phyloP scores from a whole-genome alignment of 2,329 filamentous ascomycete species.

The Tolypocladium nubicola region DNA sequence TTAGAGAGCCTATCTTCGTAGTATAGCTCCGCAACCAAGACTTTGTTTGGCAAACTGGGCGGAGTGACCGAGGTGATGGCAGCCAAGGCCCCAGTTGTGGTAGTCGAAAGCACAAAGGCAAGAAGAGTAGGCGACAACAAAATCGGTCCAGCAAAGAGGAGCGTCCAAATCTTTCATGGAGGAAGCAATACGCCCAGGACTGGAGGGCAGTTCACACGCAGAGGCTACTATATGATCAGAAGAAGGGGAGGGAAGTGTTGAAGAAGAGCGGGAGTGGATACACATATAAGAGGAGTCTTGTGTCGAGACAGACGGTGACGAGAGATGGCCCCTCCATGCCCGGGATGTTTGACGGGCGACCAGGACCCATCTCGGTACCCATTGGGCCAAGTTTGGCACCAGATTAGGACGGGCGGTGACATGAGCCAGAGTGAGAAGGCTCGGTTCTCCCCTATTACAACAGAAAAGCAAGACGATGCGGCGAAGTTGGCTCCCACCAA shows the following conservation, averaged over 20 bases:
- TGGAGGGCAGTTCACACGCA: neutral
- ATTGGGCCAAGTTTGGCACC: conserved; percentile 14
- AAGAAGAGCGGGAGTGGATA: conserved; percentile 20
- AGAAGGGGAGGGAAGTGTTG: conserved; percentile 8
- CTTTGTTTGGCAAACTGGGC: neutral
- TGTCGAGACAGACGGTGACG: neutral
- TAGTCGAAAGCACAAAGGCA: neutral
- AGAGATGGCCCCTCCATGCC: conserved; percentile 1
- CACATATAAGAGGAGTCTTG: conserved; percentile 15
- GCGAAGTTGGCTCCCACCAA: conserved; percentile 7
- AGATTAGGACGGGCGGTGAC: conserved; percentile 24
- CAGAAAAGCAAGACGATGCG: conserved; percentile 6
- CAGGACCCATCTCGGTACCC: conserved; percentile 8
- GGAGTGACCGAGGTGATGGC: neutral
- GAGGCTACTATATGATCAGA: conserved; percentile 7
- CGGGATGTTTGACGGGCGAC: conserved; percentile 2
- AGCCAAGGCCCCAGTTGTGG: neutral
- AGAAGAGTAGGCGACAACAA: neutral
- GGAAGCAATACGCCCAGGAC: conserved; percentile 4
- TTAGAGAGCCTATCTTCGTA: neutral
- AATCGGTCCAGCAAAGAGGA: neutral
- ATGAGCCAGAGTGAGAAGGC: conserved; percentile 17
- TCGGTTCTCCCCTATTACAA: conserved; percentile 7
- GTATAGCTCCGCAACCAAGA: neutral
- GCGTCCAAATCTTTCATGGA: neutral